Base-by-base conservation (phyloP, 2,329 filamentous ascomycete genomes). In the Ascochyta lentis region DNA sequence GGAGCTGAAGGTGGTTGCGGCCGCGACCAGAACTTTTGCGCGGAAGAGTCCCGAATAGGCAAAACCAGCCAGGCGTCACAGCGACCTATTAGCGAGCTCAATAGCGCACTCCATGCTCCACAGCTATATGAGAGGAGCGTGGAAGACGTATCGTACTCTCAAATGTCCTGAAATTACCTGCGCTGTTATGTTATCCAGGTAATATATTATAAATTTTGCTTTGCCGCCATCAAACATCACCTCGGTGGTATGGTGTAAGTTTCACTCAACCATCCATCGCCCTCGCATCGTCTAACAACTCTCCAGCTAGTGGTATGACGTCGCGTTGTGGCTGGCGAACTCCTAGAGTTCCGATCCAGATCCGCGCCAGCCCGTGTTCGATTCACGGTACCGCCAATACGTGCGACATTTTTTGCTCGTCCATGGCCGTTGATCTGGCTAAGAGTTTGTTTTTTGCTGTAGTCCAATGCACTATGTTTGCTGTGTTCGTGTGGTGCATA, bases 281-380 rank as follows among this genome's bases (percentile, higher is more conserved):
- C 16, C 37, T 41, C 43, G 19, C 46, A 52, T 34, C 35, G 38
- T 38, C 39, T 43, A 43, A 42, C 43, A 48, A 26, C 23, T 33
- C 38, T 12, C 1, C 6, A 46, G 64, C 65, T 68, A 68, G 65
- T 64, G 65, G 65, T 68, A 68, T 68, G 65, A 68, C 65, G 65
- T 68, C 65, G 65, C 65, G 65, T 68, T 68, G 65, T 68, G 65
- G 65, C 60, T 67, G 63, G 65, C 65, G 61, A 61, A 49, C 49
- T 64, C 54, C 1, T 29, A 31, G 47, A 54, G 55, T 41, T 61
- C 61, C 37, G 59, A 63, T 61, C 58, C 54, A 57, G 61, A 66
- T 67, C 65, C 65, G 65, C 65, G 65, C 65, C 64, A 68, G 65
- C 65, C 65, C 66, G 65, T 65, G 65, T 66, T 68, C 64, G 65